Evolutionary conservation across 1,284 basidiomycete genomes (phyloP).

Genomic region (Cystobasidium slooffiae): DNA sequence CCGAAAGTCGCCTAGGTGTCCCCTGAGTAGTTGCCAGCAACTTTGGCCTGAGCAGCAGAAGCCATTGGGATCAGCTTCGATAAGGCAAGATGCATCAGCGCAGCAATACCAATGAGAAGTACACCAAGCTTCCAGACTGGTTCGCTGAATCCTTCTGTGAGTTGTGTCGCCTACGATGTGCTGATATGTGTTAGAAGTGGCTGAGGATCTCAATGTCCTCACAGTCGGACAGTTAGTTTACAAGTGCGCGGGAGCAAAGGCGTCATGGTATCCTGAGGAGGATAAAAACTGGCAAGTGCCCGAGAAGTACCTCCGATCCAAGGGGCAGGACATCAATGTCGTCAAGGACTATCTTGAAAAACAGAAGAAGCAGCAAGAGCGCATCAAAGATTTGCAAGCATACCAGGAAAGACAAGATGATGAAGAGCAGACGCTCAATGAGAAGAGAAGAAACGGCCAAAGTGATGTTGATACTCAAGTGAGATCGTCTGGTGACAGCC

Average conservation of each 20-base stretch:
- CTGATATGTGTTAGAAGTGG: not conserved
- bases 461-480: not conserved
- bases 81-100: slow-evolving; percentile 19
- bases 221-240: slow-evolving; percentile 12
- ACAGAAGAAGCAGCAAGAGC: slow-evolving; percentile 27
- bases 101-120: slow-evolving; percentile 12
- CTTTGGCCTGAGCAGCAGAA: too few relatives aligned
- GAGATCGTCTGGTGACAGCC: slow-evolving; percentile 5
- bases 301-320: slow-evolving; percentile 35
- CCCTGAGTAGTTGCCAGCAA: too few relatives aligned
- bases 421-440: slow-evolving; percentile 6
- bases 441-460: not conserved
- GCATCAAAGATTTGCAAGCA: not conserved
- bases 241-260: slow-evolving; percentile 1
- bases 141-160: slow-evolving; percentile 41
- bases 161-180: not conserved
- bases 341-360: slow-evolving; percentile 22
- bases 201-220: not conserved
- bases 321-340: slow-evolving; percentile 25
- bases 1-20: too few relatives aligned
- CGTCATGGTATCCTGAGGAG: slow-evolving; percentile 41
- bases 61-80: not conserved
- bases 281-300: slow-evolving; percentile 18
- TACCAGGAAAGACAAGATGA: not conserved
- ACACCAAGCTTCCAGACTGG: slow-evolving; percentile 33